Percentiles rank a stretch among this genome's conserved stretches.
Evolutionary conservation across 2,329 filamentous ascomycete genomes (phyloP).

Genomic region (Fusarium buharicum): DNA sequence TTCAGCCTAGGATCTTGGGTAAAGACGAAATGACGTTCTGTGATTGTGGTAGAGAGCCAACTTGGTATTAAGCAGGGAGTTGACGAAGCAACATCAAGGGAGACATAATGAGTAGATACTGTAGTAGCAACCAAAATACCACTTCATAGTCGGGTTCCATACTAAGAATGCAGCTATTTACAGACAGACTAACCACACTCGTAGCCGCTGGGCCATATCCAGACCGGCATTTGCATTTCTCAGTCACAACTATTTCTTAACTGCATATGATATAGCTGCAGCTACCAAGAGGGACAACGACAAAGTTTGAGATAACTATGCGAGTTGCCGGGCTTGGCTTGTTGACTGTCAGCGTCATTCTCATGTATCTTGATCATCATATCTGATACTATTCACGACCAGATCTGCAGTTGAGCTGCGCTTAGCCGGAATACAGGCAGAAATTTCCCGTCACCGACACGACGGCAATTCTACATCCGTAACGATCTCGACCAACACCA

Average conservation of each 20-base stretch:
- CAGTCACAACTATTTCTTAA: not conserved
- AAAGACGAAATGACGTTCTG: conserved; percentile 2
- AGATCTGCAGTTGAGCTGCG: conserved; percentile 9
- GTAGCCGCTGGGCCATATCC: conserved; percentile 14
- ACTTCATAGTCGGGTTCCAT: not conserved
- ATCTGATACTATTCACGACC: conserved; percentile 13
- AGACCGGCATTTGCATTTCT: conserved; percentile 14
- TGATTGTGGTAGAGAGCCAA: conserved; percentile 8
- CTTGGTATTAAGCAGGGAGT: conserved; percentile 1
- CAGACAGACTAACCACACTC: conserved; percentile 1
- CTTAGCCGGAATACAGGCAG: conserved; percentile 19
- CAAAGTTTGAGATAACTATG: conserved; percentile 1
- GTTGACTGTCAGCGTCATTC: conserved; percentile 15
- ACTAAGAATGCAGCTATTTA: conserved; percentile 12
- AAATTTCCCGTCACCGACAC: conserved; percentile 25
- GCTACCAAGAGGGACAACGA: conserved; percentile 12
- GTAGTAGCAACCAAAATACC: conserved; percentile 14
- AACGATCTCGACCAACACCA: conserved; percentile 13
- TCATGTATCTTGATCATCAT: conserved; percentile 23
- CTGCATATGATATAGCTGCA: conserved; percentile 8
- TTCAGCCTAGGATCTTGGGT: not conserved
- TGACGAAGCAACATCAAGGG: conserved; percentile 24
- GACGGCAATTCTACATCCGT: conserved; percentile 23
- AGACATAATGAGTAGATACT: conserved; percentile 1
- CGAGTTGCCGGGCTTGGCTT: conserved; percentile 1